Evolutionary conservation across 768 basidiomycete genomes (phyloP), one percentile per base, ranked within the genome.

Genomic region (Gloeopeniophorella convolvens): DNA sequence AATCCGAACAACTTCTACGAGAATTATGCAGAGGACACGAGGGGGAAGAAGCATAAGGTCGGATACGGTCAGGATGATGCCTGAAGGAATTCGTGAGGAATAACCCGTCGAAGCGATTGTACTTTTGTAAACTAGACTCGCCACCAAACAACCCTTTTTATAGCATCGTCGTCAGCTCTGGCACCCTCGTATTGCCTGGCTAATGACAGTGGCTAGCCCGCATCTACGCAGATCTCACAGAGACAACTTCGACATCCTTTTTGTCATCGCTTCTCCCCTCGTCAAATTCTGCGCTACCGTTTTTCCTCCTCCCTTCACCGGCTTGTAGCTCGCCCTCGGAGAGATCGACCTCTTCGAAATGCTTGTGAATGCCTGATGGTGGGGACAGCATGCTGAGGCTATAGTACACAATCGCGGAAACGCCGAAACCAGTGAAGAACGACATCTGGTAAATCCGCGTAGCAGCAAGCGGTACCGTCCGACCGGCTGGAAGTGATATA

Each of bases 1-100:
- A 83, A 88, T 57, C 82, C 76, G 60, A 79, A 76, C 52, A 89
- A 89, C 61, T 91, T 91, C 63, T 91, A 91, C 58, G 89, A 91
- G 73, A 90, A 90, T 61, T 90, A 88, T 62, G 87, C 88, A 12
- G 68, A 69, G 57, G 70, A 72, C 54, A 71, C 70, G 39, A 63
- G 64, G 53, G 68, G 67, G 42, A 70, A 70, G 48, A 54, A 54
- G 36, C 52, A 54, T 13, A 48, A 18, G 24, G 52, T 53, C 6
- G 47, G 52, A 3, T 52, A 42, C 5, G 46, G 13, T 27, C 6
- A 36, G 3, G 34, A 51, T 6, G 32, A 8, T 31, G 10, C 1
- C 11, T 43, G 47, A 42, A 15, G 10, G 5, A 10, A 15, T n/a
- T 33, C 23, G 16, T 4, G 16, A 4, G 5, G 35, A 26, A 24